phyloP scores from a whole-genome alignment of 2,329 filamentous ascomycete genomes.

The Ophiostoma australiae region DNA sequence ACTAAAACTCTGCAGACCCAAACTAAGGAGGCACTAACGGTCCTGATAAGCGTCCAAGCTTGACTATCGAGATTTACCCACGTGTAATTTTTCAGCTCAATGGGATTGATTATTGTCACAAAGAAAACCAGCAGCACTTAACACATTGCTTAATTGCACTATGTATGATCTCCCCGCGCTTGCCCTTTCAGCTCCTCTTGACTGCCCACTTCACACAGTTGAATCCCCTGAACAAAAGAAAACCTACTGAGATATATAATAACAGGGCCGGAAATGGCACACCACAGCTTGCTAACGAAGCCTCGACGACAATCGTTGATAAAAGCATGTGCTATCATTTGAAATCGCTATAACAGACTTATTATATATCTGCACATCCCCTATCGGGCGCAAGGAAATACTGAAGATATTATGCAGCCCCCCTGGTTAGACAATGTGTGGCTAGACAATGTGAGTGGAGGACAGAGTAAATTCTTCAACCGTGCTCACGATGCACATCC shows the following conservation, averaged over 20 bases:
- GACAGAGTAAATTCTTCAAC: not conserved
- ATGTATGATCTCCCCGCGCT: not conserved
- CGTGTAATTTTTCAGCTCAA: not conserved
- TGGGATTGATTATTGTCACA: not conserved
- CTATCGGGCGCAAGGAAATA: not conserved
- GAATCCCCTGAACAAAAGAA: not conserved
- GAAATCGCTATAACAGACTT: not conserved
- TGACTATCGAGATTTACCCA: not conserved
- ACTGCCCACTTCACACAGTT: not conserved
- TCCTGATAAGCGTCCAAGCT: not conserved
- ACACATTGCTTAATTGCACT: not conserved
- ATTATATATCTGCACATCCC: slow-evolving; percentile 1
- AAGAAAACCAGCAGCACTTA: not conserved
- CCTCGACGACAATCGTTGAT: not conserved
- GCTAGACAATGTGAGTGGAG: not conserved
- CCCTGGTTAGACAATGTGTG: not conserved
- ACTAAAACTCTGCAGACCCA: not conserved
- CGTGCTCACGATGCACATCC: not conserved
- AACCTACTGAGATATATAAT: slow-evolving; percentile 2
- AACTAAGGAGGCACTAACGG: not conserved
- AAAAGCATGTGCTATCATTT: not conserved
- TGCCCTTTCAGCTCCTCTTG: not conserved
- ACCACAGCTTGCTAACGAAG: not conserved
- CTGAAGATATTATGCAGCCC: slow-evolving; percentile 3
- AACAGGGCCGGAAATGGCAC: not conserved